A percentile compares a stretch with the other conserved stretches of the same genome.
These are phyloP conservation scores for Asclepias syriaca DNA, from an alignment of 257 asterid species.

Conservation along the genomic window DNA sequence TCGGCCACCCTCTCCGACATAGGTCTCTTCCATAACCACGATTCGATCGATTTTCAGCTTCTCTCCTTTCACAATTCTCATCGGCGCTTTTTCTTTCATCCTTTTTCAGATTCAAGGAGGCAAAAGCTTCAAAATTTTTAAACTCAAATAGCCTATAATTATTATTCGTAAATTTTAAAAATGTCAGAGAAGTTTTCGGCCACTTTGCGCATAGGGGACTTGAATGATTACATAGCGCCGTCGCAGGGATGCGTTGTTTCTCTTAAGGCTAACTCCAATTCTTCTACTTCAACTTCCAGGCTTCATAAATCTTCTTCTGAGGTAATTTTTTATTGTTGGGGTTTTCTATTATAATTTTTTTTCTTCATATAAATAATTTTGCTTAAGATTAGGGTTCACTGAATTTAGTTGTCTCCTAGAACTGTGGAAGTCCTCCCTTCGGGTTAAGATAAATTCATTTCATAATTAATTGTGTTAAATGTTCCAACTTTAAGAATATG, in stretches of 20 bases:
- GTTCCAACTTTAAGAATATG: too few relatives aligned
- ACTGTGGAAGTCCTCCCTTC: neutral
- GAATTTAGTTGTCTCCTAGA: neutral
- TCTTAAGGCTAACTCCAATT: conserved; percentile 28
- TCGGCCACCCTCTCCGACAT: neutral
- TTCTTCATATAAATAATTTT: neutral
- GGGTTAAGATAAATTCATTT: too few relatives aligned
- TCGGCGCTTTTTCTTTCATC: neutral
- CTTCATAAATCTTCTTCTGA: conserved; percentile 34
- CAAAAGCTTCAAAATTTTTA: neutral
- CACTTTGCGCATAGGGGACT: conserved; percentile 83
- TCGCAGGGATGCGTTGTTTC: conserved; percentile 92
- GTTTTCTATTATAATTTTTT: neutral
- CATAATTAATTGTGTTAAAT: too few relatives aligned
- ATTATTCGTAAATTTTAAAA: neutral
- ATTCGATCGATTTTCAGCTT: neutral
- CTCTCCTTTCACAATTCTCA: neutral
- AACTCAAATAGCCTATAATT: neutral
- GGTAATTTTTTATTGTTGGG: conserved; percentile 34
- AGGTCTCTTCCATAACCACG: neutral
- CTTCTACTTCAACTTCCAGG: conserved; percentile 9
- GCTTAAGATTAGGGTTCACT: neutral
- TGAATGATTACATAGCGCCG: conserved; percentile 96
- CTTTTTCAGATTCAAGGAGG: neutral
- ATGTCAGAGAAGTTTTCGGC: conserved; percentile 96